Conservation (phyloP, 768 basidiomycete species). For the Russula earlei region DNA sequence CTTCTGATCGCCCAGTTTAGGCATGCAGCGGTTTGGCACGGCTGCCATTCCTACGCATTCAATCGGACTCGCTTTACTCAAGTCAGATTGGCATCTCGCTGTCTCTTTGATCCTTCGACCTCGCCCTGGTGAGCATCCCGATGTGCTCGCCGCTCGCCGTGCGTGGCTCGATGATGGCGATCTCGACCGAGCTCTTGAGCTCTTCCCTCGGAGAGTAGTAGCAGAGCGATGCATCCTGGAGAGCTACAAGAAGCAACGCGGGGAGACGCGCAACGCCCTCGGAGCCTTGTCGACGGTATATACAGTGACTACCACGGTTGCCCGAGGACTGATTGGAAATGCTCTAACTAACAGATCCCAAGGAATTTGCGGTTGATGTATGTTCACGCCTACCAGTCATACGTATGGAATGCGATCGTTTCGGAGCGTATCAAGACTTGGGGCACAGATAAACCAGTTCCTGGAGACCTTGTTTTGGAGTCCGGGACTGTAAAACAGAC, state of each 20-base stretch:
- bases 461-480: slow-evolving; percentile 88
- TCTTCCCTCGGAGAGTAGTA: slow-evolving; percentile 86
- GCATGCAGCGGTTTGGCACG: slow-evolving; percentile 99
- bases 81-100: slow-evolving; percentile 85
- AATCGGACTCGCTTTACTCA: slow-evolving; percentile 84
- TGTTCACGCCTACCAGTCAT: slow-evolving; percentile 96
- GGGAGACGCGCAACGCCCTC: slow-evolving; percentile 74
- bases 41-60: slow-evolving; percentile 92
- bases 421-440: slow-evolving; percentile 82
- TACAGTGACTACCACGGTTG: neutral
- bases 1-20: slow-evolving; percentile 29
- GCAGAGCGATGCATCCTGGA: slow-evolving; percentile 91
- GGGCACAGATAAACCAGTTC: slow-evolving; percentile 63
- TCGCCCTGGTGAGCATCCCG: slow-evolving; percentile 87
- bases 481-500: slow-evolving; percentile 24
- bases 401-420: slow-evolving; percentile 96
- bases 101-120: slow-evolving; percentile 71
- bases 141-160: slow-evolving; percentile 72
- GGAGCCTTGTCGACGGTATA: slow-evolving; percentile 78
- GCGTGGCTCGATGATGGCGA: slow-evolving; percentile 85
- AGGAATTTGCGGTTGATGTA: slow-evolving; percentile 94
- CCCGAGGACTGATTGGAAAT: neutral
- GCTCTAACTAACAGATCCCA: slow-evolving; percentile 58
- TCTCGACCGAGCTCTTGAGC: slow-evolving; percentile 66
- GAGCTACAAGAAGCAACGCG: slow-evolving; percentile 73